Percentiles rank a stretch among this genome's conserved stretches.
Evolutionary conservation across 2,329 filamentous ascomycete genomes (phyloP).

Genomic region (Nigrospora sphaerica): DNA sequence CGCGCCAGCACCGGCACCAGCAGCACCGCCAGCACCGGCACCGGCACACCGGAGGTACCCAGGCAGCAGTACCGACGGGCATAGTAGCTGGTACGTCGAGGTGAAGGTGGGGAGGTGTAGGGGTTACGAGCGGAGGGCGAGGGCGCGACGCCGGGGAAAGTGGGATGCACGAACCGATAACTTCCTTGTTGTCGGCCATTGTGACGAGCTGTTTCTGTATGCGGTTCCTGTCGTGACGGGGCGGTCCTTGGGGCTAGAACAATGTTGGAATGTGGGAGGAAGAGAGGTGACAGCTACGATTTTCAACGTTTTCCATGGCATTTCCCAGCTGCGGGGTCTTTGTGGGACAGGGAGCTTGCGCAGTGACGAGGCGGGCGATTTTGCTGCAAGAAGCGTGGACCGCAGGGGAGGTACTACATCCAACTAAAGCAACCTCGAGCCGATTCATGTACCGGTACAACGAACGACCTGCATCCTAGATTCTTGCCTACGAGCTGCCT

Average conservation of each 20-base stretch:
- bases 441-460: too few species aligned
- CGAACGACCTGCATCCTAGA: too few species aligned
- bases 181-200: conserved; percentile 16
- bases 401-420: too few species aligned
- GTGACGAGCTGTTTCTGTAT: conserved; percentile 5
- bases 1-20: too few species aligned
- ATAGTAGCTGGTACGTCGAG: too few species aligned
- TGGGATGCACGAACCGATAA: conserved; percentile 13
- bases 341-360: background rate
- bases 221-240: conserved; percentile 1
- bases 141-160: background rate
- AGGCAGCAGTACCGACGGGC: too few species aligned
- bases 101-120: background rate
- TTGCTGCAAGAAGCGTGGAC: background rate
- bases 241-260: conserved; percentile 1
- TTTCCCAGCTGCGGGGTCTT: conserved; percentile 3
- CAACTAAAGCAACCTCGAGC: too few species aligned
- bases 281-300: conserved; percentile 7
- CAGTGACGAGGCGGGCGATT: background rate
- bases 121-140: background rate
- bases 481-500: too few species aligned
- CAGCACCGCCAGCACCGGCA: too few species aligned
- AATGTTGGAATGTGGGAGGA: conserved; percentile 1
- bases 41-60: too few species aligned
- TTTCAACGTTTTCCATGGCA: background rate